A percentile compares a stretch with the other conserved stretches of the same genome.
Conservation (phyloP, 2,329 filamentous ascomycete species). For the Xylaria sp. region DNA sequence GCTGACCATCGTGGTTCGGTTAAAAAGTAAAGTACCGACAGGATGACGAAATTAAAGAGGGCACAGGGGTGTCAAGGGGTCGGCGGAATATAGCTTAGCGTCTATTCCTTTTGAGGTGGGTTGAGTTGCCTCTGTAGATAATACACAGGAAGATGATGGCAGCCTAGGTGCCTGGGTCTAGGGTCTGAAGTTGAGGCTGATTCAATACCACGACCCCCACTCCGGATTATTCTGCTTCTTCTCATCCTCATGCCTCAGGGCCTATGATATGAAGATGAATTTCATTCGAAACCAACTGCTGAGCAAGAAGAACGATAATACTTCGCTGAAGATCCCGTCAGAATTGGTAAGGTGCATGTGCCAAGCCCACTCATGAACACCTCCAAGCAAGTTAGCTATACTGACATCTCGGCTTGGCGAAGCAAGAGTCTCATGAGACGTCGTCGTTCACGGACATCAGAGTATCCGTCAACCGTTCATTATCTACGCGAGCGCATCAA, state of each 20-base stretch:
- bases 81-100: too few species aligned
- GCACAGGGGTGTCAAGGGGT: too few species aligned
- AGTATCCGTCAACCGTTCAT: not conserved
- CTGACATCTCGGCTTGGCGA: not conserved
- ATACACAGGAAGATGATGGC: too few species aligned
- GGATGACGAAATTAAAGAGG: too few species aligned
- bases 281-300: not conserved
- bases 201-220: too few species aligned
- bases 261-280: not conserved
- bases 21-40: too few species aligned
- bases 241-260: not conserved
- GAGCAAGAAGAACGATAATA: not conserved
- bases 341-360: not conserved
- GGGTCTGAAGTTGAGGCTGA: too few species aligned
- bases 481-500: conserved; percentile 2
- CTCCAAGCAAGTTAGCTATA: too few species aligned
- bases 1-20: too few species aligned
- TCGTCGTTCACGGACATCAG: not conserved
- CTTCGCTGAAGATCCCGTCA: not conserved
- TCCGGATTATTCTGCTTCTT: not conserved
- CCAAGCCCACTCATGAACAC: not conserved
- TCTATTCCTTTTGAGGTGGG: too few species aligned
- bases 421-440: not conserved
- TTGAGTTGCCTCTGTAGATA: too few species aligned
- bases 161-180: too few species aligned